These are phyloP conservation scores for Phytophthora uliginosa DNA, from an alignment of 352 stramenopile species.

Conservation along the genomic window DNA sequence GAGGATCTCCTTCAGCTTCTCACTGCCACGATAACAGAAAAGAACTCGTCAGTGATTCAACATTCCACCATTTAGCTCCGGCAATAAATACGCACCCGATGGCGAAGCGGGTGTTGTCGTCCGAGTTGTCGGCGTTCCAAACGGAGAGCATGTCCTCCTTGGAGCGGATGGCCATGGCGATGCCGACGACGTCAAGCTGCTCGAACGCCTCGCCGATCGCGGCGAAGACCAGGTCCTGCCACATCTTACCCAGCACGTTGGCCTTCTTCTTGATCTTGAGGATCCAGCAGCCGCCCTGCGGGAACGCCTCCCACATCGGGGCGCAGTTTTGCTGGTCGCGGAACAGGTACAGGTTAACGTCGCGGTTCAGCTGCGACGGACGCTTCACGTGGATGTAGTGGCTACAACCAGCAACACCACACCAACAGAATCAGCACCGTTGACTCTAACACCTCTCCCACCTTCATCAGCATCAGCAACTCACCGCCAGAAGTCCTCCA, in stretches of 20 bases:
- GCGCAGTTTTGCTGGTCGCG: slow-evolving; percentile 89
- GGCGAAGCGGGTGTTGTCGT: slow-evolving; percentile 86
- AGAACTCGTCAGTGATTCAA: neutral
- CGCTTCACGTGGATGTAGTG: slow-evolving; percentile 96
- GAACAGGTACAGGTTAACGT: slow-evolving; percentile 96
- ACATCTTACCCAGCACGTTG: slow-evolving; percentile 96
- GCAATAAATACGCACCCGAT: slow-evolving; percentile 64
- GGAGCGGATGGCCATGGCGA: slow-evolving; percentile 94
- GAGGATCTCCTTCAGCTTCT: slow-evolving; percentile 96
- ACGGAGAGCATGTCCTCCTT: slow-evolving; percentile 96
- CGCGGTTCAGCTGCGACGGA: slow-evolving; percentile 91
- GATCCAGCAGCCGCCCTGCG: slow-evolving; percentile 95
- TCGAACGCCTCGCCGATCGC: slow-evolving; percentile 94
- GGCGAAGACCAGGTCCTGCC: slow-evolving; percentile 95
- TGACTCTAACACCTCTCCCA: slow-evolving; percentile 1
- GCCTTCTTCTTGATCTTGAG: slow-evolving; percentile 96
- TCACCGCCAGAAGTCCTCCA: slow-evolving; percentile 95
- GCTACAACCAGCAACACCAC: slow-evolving; percentile 28
- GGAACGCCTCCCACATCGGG: slow-evolving; percentile 94
- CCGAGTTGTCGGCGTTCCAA: slow-evolving; percentile 95
- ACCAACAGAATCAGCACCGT: neutral
- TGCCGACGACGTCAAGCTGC: slow-evolving; percentile 93
- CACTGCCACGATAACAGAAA: slow-evolving; percentile 45
- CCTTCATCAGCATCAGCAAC: slow-evolving; percentile 5
- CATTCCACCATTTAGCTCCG: neutral